phyloP scores from a whole-genome alignment of 805 yeast species.

The Yarrowia porcina region DNA sequence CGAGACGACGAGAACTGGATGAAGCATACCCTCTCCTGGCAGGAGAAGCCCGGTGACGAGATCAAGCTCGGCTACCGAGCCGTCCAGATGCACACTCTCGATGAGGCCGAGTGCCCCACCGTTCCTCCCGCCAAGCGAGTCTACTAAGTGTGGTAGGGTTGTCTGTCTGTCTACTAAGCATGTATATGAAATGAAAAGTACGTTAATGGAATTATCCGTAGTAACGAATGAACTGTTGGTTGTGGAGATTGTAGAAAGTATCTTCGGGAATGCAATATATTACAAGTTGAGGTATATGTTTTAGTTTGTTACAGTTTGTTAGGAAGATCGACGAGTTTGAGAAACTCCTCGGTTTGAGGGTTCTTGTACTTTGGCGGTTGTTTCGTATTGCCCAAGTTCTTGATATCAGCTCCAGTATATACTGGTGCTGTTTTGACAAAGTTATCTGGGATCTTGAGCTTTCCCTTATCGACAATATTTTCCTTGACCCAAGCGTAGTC shows the following conservation, averaged over 20 bases:
- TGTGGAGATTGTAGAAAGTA: too few species aligned
- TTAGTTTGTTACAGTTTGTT: not conserved
- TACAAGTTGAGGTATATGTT: not conserved
- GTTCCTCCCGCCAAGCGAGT: slow-evolving; percentile 98
- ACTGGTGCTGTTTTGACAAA: slow-evolving; percentile 27
- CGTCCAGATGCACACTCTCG: slow-evolving; percentile 79
- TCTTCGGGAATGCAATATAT: too few species aligned
- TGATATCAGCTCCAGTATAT: not conserved
- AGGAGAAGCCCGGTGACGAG: slow-evolving; percentile 62
- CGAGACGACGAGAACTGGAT: slow-evolving; percentile 97
- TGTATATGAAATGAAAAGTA: slow-evolving; percentile 23
- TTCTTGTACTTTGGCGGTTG: slow-evolving; percentile 27
- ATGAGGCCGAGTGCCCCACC: slow-evolving; percentile 86
- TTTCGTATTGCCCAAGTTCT: not conserved
- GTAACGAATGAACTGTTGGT: too few species aligned
- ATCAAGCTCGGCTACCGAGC: slow-evolving; percentile 79
- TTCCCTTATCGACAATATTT: slow-evolving; percentile 32
- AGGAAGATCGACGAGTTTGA: slow-evolving; percentile 24
- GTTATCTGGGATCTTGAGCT: slow-evolving; percentile 35
- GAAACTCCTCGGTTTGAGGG: slow-evolving; percentile 36
- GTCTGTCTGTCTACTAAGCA: slow-evolving; percentile 48
- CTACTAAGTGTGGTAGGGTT: slow-evolving; percentile 40
- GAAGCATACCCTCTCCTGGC: slow-evolving; percentile 97
- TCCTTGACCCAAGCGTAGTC: slow-evolving; percentile 37
- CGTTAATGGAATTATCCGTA: slow-evolving; percentile 5